Conservation (phyloP, 805 yeast genomes). For the Candida pseudoglaebosa region DNA sequence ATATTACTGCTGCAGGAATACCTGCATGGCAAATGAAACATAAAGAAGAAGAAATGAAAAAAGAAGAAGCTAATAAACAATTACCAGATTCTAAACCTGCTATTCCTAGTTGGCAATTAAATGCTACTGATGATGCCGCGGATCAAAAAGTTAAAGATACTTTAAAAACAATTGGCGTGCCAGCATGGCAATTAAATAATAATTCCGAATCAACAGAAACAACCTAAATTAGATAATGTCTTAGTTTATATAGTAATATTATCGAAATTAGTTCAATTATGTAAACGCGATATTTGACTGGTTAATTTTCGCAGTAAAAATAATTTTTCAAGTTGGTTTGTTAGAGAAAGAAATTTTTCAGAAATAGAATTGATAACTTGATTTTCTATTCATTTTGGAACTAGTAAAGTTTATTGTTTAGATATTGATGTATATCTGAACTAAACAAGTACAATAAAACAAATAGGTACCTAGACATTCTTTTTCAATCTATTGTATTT, state of each 20-base stretch:
- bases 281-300: neutral
- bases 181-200: constrained; percentile 40
- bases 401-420: neutral
- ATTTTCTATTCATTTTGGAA: neutral
- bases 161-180: constrained; percentile 38
- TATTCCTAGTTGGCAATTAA: constrained; percentile 10
- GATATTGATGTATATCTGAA: neutral
- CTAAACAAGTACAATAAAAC: neutral
- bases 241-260: neutral
- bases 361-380: neutral
- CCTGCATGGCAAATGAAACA: constrained; percentile 44
- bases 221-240: neutral
- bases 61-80: constrained; percentile 7
- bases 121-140: constrained; percentile 12
- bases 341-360: neutral
- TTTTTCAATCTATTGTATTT: neutral
- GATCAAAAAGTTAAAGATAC: constrained; percentile 24
- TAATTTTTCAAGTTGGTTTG: neutral
- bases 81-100: constrained; percentile 9
- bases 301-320: neutral
- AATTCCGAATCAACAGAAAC: constrained; percentile 1
- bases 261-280: neutral
- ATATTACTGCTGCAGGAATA: constrained; percentile 38
- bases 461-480: neutral
- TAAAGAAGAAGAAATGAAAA: constrained; percentile 26